Conservation (phyloP, 2,329 filamentous ascomycete genomes). For the Trichophyton benhamiae region DNA sequence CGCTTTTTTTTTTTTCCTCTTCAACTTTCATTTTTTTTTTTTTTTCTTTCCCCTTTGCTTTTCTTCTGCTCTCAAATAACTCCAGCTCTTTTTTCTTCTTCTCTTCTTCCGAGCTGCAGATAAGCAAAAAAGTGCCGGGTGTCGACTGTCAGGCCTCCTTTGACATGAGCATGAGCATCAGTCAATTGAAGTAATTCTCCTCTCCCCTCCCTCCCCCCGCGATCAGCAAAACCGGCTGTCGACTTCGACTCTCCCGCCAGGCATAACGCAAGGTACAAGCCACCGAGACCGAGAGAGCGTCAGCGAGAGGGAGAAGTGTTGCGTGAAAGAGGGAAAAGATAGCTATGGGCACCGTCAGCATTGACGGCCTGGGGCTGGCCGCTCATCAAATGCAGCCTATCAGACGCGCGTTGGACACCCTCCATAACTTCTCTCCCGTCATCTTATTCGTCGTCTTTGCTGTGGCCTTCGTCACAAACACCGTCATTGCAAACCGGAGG, state of each 20-base stretch:
- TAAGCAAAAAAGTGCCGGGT: background rate
- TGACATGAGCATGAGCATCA: slow-evolving; percentile 10
- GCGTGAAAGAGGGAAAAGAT: too few species aligned
- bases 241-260: slow-evolving; percentile 7
- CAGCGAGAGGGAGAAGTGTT: too few species aligned
- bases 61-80: background rate
- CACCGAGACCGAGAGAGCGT: too few species aligned
- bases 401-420: slow-evolving; percentile 33
- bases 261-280: background rate
- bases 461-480: slow-evolving; percentile 48
- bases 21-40: background rate
- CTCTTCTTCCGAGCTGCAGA: slow-evolving; percentile 1
- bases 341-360: slow-evolving; percentile 9
- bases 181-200: slow-evolving; percentile 8
- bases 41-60: background rate
- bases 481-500: slow-evolving; percentile 43
- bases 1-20: background rate
- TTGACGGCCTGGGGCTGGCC: slow-evolving; percentile 8
- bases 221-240: background rate
- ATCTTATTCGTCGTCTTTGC: slow-evolving; percentile 54
- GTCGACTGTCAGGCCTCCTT: background rate
- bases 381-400: slow-evolving; percentile 27
- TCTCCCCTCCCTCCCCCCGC: background rate
- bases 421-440: slow-evolving; percentile 51
- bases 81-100: background rate